Conservation (phyloP, 768 basidiomycete species). For the Chiua virens region DNA sequence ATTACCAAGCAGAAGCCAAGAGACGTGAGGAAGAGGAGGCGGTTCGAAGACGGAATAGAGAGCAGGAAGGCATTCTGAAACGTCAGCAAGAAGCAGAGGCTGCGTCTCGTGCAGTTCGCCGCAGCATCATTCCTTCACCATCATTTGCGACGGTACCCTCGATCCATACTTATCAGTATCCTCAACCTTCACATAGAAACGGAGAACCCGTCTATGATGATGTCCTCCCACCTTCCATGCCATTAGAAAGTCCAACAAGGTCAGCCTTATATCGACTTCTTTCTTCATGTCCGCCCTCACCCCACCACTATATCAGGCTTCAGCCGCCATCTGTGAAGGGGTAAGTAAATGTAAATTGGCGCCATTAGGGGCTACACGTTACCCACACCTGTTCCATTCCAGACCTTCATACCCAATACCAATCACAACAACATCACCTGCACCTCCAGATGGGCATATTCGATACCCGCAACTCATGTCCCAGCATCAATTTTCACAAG, state of each 20-base stretch:
- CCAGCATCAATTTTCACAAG: conserved; percentile 73
- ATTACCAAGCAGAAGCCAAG: conserved; percentile 45
- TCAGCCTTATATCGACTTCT: conserved; percentile 45
- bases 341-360: conserved; percentile 34
- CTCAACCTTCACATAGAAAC: conserved; percentile 29
- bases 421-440: conserved; percentile 70
- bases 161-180: conserved; percentile 35
- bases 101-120: conserved; percentile 45
- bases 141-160: conserved; percentile 29
- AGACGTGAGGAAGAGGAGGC: conserved; percentile 48
- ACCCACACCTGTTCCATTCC: conserved; percentile 18
- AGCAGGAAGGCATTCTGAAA: conserved; percentile 56
- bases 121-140: conserved; percentile 31
- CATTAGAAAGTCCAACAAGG: conserved; percentile 63
- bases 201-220: conserved; percentile 32
- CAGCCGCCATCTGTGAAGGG: conserved; percentile 32
- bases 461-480: conserved; percentile 77
- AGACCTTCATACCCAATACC: conserved; percentile 50
- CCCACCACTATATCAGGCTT: conserved; percentile 25
- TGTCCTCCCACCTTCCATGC: conserved; percentile 43
- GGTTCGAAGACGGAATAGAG: conserved; percentile 44
- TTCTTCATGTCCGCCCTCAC: conserved; percentile 35
- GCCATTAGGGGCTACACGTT: conserved; percentile 3
- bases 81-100: conserved; percentile 62
- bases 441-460: conserved; percentile 46